These are phyloP conservation scores for Nitzschia palea DNA, from an alignment of 108 stramenopile species.

Conservation along the genomic window DNA sequence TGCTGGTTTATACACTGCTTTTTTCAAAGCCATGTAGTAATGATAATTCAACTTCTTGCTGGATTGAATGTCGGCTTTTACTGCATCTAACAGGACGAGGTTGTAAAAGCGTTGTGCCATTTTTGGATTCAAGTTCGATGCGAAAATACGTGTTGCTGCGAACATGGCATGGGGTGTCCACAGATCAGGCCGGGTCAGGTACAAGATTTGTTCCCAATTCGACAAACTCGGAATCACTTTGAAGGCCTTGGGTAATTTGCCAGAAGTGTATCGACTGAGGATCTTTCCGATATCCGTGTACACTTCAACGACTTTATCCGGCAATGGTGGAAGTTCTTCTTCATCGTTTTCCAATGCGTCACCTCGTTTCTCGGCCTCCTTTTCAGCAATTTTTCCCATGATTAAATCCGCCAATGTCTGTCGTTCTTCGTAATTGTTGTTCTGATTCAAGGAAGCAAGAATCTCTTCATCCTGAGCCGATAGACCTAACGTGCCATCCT, in stretches of 20 bases:
- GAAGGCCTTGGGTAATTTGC: constrained; percentile 99
- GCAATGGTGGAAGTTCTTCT: constrained; percentile 55
- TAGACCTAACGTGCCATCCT: constrained; percentile 53
- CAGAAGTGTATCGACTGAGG: constrained; percentile 91
- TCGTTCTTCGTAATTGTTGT: constrained; percentile 42
- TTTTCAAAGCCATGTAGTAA: constrained; percentile 93
- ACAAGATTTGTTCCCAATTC: constrained; percentile 98
- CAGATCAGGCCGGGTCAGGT: constrained; percentile 93
- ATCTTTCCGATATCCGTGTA: constrained; percentile 96
- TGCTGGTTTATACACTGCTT: constrained; percentile 96
- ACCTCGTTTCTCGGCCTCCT: constrained; percentile 70
- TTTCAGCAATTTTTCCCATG: constrained; percentile 96
- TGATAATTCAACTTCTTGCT: constrained; percentile 98
- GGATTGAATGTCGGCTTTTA: constrained; percentile 90
- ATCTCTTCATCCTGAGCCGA: constrained; percentile 81
- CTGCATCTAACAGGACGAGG: constrained; percentile 91
- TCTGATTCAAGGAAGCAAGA: constrained; percentile 69
- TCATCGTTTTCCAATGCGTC: constrained; percentile 29
- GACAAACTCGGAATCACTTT: constrained; percentile 96
- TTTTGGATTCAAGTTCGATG: constrained; percentile 96
- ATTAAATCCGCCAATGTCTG: constrained; percentile 96
- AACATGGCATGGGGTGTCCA: constrained; percentile 98
- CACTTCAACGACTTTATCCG: constrained; percentile 92
- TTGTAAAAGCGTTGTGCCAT: constrained; percentile 98
- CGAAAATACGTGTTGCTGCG: constrained; percentile 96